Percentiles rank a stretch among this genome's conserved stretches.
These are phyloP conservation scores for Abrus precatorius DNA, from an alignment of 306 rosid genomes.

Conservation along the genomic window DNA sequence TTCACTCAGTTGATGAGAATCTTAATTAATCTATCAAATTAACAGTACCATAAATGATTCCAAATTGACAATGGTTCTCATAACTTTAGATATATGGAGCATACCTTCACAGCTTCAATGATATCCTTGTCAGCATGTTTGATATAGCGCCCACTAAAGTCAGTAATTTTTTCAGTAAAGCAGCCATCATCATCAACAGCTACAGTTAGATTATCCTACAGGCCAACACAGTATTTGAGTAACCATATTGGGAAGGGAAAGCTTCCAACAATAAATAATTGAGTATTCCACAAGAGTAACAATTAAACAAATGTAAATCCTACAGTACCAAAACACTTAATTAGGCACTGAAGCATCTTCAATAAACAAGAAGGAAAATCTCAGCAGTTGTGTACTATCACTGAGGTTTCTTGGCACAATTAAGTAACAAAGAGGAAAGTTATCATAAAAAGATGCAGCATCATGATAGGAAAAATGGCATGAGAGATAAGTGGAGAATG, in stretches of 20 bases:
- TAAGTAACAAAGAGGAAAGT: conserved; percentile 9
- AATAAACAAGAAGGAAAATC: not conserved
- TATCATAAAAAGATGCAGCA: conserved; percentile 28
- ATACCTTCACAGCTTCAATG: conserved; percentile 86
- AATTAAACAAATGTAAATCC: conserved; percentile 28
- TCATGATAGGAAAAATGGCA: not conserved
- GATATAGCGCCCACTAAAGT: conserved; percentile 81
- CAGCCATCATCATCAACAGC: conserved; percentile 99
- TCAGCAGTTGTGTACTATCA: conserved; percentile 22
- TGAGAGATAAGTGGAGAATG: not conserved
- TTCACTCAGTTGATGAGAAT: conserved; percentile 21
- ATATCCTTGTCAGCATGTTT: conserved; percentile 92
- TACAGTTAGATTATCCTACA: conserved; percentile 83
- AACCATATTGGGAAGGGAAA: conserved; percentile 13
- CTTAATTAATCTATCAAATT: conserved; percentile 21
- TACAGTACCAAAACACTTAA: not conserved
- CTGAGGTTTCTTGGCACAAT: not conserved
- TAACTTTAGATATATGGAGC: not conserved
- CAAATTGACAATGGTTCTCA: conserved; percentile 12
- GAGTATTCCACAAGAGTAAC: conserved; percentile 1
- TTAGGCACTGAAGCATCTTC: conserved; percentile 28
- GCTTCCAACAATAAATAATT: conserved; percentile 16
- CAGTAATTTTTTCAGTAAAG: conserved; percentile 76
- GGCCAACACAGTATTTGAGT: conserved; percentile 31
- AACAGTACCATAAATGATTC: conserved; percentile 20